Evolutionary conservation across 2,329 filamentous ascomycete species (phyloP).

Genomic region (Elsinoe australis): DNA sequence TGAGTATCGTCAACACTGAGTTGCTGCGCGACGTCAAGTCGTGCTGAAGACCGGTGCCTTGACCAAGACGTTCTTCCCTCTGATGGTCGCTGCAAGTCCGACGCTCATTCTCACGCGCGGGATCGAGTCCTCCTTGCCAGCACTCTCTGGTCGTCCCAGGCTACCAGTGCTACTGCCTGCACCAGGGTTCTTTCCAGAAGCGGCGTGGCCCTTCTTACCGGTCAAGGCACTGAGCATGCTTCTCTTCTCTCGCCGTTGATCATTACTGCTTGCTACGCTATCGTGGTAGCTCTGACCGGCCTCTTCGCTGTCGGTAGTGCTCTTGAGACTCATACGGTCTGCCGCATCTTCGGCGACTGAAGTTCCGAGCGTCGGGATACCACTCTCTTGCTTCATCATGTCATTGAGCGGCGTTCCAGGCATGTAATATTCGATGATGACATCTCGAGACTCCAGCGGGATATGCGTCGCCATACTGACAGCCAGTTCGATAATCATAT

Average conservation of each 20-base stretch:
- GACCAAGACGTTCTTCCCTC: constrained; percentile 42
- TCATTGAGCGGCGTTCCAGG: constrained; percentile 65
- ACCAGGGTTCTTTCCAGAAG: constrained; percentile 31
- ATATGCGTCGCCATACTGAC: constrained; percentile 79
- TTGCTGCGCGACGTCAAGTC: no score
- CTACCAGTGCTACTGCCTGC: constrained; percentile 31
- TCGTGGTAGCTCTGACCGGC: constrained; percentile 22
- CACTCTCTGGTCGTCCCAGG: constrained; percentile 36
- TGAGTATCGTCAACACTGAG: no score
- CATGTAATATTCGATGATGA: constrained; percentile 75
- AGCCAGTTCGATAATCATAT: constrained; percentile 88
- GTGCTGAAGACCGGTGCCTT: constrained; percentile 38
- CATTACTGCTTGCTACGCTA: constrained; percentile 18
- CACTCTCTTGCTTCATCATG: constrained; percentile 75
- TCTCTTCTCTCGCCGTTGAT: constrained; percentile 26
- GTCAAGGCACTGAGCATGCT: constrained; percentile 40
- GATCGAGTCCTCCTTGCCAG: constrained; percentile 35
- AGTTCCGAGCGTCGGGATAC: constrained; percentile 40
- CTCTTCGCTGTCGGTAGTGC: constrained; percentile 29
- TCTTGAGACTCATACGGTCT: constrained; percentile 35
- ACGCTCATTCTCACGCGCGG: constrained; percentile 42
- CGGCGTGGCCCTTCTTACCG: constrained; percentile 31
- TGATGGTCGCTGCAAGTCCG: constrained; percentile 41
- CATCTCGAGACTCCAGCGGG: constrained; percentile 83
- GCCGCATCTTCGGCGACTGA: constrained; percentile 37